A percentile compares a stretch with the other conserved stretches of the same genome.
phyloP scores from a whole-genome alignment of 1,284 basidiomycete genomes.

The Boletus albobrunnescens region DNA sequence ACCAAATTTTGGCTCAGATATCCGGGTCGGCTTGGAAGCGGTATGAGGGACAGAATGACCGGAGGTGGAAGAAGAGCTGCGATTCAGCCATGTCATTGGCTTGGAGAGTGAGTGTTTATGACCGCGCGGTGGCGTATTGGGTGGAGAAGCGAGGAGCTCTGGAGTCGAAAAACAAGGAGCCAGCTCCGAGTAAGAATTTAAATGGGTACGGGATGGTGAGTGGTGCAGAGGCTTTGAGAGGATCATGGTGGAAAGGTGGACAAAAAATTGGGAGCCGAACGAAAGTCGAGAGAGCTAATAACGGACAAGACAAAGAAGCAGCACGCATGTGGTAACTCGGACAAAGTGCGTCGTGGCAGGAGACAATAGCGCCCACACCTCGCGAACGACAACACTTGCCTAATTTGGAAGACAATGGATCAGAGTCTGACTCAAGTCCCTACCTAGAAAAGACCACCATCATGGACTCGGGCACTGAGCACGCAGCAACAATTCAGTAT shows the following conservation, averaged over 20 bases:
- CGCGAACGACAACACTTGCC: slow-evolving; percentile 28
- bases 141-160: slow-evolving; percentile 24
- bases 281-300: slow-evolving; percentile 7
- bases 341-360: background rate
- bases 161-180: slow-evolving; percentile 41
- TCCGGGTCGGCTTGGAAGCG: slow-evolving; percentile 46
- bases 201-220: slow-evolving; percentile 30
- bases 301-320: slow-evolving; percentile 12
- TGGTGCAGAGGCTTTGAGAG: slow-evolving; percentile 22
- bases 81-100: slow-evolving; percentile 31
- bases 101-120: slow-evolving; percentile 32
- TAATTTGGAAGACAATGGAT: slow-evolving; percentile 19
- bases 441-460: no score
- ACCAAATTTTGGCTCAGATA: slow-evolving; percentile 59
- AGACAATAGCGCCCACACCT: slow-evolving; percentile 19
- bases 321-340: background rate
- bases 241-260: slow-evolving; percentile 23
- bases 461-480: slow-evolving; percentile 8
- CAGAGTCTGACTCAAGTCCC: background rate
- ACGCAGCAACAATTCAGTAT: slow-evolving; percentile 42
- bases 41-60: slow-evolving; percentile 22
- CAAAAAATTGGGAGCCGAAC: background rate
- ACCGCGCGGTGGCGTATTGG: slow-evolving; percentile 27
- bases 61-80: slow-evolving; percentile 26
- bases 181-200: slow-evolving; percentile 43